phyloP scores from a whole-genome alignment of 345 rosid genomes.

The Stellera chamaejasme region DNA sequence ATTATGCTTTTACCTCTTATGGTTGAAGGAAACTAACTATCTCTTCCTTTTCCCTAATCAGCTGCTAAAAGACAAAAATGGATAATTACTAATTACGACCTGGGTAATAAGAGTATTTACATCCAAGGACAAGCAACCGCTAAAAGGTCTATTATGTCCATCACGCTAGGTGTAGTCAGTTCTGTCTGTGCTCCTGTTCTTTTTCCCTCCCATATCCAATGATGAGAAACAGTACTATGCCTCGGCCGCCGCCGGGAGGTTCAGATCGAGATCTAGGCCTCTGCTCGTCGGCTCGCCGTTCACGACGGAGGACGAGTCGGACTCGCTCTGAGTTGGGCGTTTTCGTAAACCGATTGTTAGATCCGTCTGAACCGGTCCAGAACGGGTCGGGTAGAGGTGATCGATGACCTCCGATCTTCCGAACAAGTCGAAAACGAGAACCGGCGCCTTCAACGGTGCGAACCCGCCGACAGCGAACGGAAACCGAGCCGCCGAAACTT shows the following conservation, averaged over 20 bases:
- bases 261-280: constrained; percentile 47
- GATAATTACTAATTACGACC: not conserved
- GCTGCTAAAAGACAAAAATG: not conserved
- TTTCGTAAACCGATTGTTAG: constrained; percentile 13
- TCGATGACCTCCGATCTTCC: constrained; percentile 30
- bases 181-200: not conserved
- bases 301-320: constrained; percentile 33
- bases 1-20: no score
- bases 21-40: no score
- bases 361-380: constrained; percentile 25
- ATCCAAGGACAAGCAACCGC: not conserved
- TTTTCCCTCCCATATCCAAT: not conserved
- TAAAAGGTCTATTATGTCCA: not conserved
- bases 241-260: constrained; percentile 58
- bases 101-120: constrained; percentile 7
- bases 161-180: no score
- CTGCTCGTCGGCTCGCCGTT: constrained; percentile 22
- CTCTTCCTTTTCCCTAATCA: not conserved
- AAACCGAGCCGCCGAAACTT: constrained; percentile 22
- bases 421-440: constrained; percentile 26
- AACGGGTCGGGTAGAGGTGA: constrained; percentile 38
- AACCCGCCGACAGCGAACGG: constrained; percentile 37
- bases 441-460: constrained; percentile 16
- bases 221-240: constrained; percentile 21
- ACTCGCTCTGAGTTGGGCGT: constrained; percentile 27